These are phyloP conservation scores for Fusarium sulawesiense DNA, from an alignment of 2,329 filamentous ascomycete species.

Conservation along the genomic window DNA sequence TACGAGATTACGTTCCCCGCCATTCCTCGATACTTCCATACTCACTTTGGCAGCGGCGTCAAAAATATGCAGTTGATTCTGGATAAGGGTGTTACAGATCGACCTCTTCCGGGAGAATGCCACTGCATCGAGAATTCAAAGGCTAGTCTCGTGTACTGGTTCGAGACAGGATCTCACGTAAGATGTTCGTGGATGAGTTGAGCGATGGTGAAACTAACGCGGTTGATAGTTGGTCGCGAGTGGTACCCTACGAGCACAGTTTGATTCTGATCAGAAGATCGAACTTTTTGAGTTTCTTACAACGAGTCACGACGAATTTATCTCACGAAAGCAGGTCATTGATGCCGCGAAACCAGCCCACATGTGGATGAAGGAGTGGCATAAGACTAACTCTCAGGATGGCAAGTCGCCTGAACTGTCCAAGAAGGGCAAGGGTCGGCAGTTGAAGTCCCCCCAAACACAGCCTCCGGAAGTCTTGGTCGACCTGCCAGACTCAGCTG, in stretches of 20 bases:
- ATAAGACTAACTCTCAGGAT: slow-evolving; percentile 67
- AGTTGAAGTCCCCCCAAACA: slow-evolving; percentile 68
- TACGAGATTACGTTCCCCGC: slow-evolving; percentile 88
- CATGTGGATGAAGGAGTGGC: slow-evolving; percentile 75
- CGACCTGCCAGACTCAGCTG: slow-evolving; percentile 68
- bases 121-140: slow-evolving; percentile 81
- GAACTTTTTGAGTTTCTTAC: slow-evolving; percentile 87
- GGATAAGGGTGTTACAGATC: slow-evolving; percentile 71
- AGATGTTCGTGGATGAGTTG: slow-evolving; percentile 43
- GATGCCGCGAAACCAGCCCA: slow-evolving; percentile 71
- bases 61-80: slow-evolving; percentile 87
- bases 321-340: slow-evolving; percentile 75
- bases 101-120: slow-evolving; percentile 69
- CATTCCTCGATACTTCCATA: slow-evolving; percentile 88
- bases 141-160: slow-evolving; percentile 90
- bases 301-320: slow-evolving; percentile 81
- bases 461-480: slow-evolving; percentile 68
- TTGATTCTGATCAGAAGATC: slow-evolving; percentile 82
- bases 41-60: slow-evolving; percentile 88
- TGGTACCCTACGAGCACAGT: slow-evolving; percentile 82
- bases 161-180: slow-evolving; percentile 84
- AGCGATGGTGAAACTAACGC: slow-evolving; percentile 43
- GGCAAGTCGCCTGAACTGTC: slow-evolving; percentile 74
- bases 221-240: slow-evolving; percentile 74
- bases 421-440: slow-evolving; percentile 71